Percentiles rank a stretch among this genome's conserved stretches.
Conservation (phyloP, 2,329 filamentous ascomycete genomes). For the Colletotrichum filicis region DNA sequence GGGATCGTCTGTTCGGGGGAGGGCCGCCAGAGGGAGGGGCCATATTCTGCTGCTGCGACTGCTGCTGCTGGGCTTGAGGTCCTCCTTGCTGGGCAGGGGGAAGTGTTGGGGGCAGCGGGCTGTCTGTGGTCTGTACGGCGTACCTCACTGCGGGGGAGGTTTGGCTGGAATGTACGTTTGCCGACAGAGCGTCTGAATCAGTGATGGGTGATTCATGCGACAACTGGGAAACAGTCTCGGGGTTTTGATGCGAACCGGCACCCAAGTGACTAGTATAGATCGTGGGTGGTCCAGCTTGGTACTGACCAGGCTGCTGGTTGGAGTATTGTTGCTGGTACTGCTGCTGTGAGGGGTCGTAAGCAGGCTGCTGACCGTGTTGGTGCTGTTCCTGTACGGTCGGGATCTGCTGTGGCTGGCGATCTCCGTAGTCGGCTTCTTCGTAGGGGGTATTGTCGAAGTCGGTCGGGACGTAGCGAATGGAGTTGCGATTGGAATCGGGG, state of each 20-base stretch:
- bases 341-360: constrained; percentile 52
- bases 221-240: constrained; percentile 70
- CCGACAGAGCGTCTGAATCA: constrained; percentile 58
- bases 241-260: constrained; percentile 54
- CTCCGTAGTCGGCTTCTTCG: constrained; percentile 56
- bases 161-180: constrained; percentile 55
- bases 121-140: constrained; percentile 43
- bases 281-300: constrained; percentile 48
- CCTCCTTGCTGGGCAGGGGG: constrained; percentile 41
- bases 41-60: constrained; percentile 51
- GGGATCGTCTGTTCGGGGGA: constrained; percentile 57
- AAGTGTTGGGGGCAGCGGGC: constrained; percentile 36
- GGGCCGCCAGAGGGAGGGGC: constrained; percentile 57
- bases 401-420: constrained; percentile 47
- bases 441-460: constrained; percentile 58
- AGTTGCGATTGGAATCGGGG: constrained; percentile 51
- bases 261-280: constrained; percentile 49
- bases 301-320: constrained; percentile 38
- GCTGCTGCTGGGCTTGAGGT: constrained; percentile 45
- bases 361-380: constrained; percentile 48
- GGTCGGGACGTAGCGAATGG: constrained; percentile 60
- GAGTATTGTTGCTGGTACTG: constrained; percentile 48
- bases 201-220: constrained; percentile 69
- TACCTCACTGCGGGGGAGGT: constrained; percentile 56
- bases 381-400: constrained; percentile 49